phyloP scores from a whole-genome alignment of 805 yeast genomes.

The Scheffersomyces coipomensis region DNA sequence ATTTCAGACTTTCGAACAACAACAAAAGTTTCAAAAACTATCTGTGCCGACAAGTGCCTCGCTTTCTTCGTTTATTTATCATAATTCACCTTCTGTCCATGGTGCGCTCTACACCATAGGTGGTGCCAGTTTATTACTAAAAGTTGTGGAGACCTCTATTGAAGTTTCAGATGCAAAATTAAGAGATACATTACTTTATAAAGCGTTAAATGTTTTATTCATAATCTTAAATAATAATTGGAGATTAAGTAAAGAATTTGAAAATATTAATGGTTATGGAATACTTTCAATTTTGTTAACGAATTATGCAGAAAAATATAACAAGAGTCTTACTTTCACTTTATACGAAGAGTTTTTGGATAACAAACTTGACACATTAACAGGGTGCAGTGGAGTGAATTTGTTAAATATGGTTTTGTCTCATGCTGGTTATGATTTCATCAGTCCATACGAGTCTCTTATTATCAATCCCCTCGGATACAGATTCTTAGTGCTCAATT shows the following conservation, averaged over 20 bases:
- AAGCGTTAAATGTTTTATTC: constrained; percentile 41
- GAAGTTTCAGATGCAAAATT: constrained; percentile 11
- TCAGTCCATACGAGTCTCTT: constrained; percentile 53
- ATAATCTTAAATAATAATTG: constrained; percentile 44
- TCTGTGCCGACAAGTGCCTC: neutral
- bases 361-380: constrained; percentile 3
- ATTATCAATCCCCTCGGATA: constrained; percentile 58
- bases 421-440: constrained; percentile 56
- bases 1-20: constrained; percentile 6
- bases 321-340: constrained; percentile 12
- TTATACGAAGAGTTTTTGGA: constrained; percentile 7
- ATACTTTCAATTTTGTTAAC: constrained; percentile 53
- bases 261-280: constrained; percentile 58
- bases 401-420: constrained; percentile 48
- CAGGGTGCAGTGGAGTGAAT: constrained; percentile 14
- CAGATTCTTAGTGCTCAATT: constrained; percentile 46
- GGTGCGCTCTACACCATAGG: constrained; percentile 46
- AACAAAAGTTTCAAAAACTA: constrained; percentile 1
- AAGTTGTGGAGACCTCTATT: constrained; percentile 44
- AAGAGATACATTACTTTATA: constrained; percentile 23
- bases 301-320: constrained; percentile 34
- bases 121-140: constrained; percentile 47
- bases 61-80: constrained; percentile 9
- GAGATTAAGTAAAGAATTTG: constrained; percentile 57
- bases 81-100: constrained; percentile 24